These are phyloP conservation scores for Lactarius evosmus DNA, from an alignment of 768 basidiomycete species.

Conservation along the genomic window DNA sequence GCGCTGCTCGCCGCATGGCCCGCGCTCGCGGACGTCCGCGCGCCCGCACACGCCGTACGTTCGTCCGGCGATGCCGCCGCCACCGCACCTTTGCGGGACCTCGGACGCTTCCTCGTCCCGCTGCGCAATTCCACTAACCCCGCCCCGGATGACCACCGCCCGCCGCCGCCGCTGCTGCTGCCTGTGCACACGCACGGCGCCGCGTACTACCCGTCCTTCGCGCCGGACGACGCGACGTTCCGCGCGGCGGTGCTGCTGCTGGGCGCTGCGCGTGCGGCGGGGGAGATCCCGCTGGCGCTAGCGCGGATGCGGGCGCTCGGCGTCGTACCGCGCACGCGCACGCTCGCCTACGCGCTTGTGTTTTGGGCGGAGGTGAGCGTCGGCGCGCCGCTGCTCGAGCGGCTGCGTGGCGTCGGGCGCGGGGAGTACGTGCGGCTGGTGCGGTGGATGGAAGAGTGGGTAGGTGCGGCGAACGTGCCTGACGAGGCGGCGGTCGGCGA, in stretches of 20 bases:
- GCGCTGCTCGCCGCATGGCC: constrained; percentile 60
- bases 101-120: constrained; percentile 33
- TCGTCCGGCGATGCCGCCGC: constrained; percentile 29
- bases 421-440: constrained; percentile 30
- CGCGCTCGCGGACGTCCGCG: constrained; percentile 33
- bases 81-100: constrained; percentile 32
- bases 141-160: constrained; percentile 7
- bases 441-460: constrained; percentile 34
- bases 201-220: constrained; percentile 38
- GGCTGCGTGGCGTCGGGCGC: constrained; percentile 32
- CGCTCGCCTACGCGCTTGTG: constrained; percentile 59
- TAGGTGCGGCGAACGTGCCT: constrained; percentile 30
- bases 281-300: constrained; percentile 63
- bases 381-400: constrained; percentile 56
- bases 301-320: constrained; percentile 70
- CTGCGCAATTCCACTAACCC: background rate
- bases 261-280: constrained; percentile 45
- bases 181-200: constrained; percentile 21
- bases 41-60: constrained; percentile 41
- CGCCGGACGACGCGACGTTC: constrained; percentile 52
- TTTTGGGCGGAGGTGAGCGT: constrained; percentile 71
- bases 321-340: constrained; percentile 50
- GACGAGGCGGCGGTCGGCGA: constrained; percentile 29
- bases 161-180: constrained; percentile 24
- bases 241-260: constrained; percentile 60